These are phyloP conservation scores for Penicillium janthinellum DNA, from an alignment of 2,329 filamentous ascomycete species.

Conservation along the genomic window DNA sequence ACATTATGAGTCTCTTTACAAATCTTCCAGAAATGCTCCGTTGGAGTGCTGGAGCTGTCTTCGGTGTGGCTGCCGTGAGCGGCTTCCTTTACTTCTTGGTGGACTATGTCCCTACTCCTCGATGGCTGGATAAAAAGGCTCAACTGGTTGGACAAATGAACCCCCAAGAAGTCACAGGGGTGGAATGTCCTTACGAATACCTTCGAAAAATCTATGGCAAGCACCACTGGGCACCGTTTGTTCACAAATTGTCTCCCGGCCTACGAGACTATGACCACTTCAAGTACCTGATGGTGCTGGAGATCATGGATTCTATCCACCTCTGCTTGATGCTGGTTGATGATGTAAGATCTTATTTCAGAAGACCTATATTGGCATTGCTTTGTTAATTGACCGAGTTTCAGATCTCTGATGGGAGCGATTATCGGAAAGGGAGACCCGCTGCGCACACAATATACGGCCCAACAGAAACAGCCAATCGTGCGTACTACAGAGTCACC, in stretches of 20 bases:
- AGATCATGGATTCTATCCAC: neutral
- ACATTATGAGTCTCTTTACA: neutral
- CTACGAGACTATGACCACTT: neutral
- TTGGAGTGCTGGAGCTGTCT: neutral
- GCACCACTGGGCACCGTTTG: neutral
- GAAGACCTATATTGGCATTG: neutral
- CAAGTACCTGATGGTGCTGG: neutral
- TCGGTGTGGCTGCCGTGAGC: neutral
- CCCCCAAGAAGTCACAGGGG: neutral
- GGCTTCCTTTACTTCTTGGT: neutral
- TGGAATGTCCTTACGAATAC: neutral
- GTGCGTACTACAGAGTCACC: neutral
- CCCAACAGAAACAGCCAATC: neutral
- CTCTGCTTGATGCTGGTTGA: neutral
- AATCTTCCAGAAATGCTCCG: neutral
- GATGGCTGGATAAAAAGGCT: neutral
- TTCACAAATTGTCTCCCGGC: neutral
- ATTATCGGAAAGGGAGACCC: neutral
- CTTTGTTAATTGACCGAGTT: neutral
- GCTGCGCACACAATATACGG: neutral
- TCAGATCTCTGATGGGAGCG: neutral
- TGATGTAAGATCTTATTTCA: neutral
- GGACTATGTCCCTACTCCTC: neutral
- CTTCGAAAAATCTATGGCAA: neutral
- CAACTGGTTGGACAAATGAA: neutral